phyloP scores from a whole-genome alignment of 768 basidiomycete genomes.

The Pleurotus sapidus region DNA sequence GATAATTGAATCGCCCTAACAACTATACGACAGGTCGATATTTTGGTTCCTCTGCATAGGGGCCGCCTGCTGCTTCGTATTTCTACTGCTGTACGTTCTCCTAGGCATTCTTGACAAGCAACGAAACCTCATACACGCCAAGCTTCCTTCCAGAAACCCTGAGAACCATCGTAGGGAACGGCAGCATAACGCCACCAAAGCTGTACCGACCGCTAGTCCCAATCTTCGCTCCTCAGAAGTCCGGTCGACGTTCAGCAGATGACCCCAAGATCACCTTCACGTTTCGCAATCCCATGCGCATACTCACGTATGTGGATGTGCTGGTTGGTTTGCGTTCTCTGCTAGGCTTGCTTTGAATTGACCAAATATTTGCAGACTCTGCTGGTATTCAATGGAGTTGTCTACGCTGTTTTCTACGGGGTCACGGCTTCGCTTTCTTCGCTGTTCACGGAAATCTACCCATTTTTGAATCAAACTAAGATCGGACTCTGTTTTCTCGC shows the following conservation, averaged over 20 bases:
- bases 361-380: background rate
- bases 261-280: conserved; percentile 30
- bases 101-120: conserved; percentile 12
- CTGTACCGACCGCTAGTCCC: conserved; percentile 56
- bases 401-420: conserved; percentile 57
- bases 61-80: conserved; percentile 39
- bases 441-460: conserved; percentile 55
- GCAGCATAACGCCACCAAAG: conserved; percentile 41
- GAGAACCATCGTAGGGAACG: conserved; percentile 51
- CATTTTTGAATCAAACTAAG: conserved; percentile 56
- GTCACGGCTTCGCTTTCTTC: conserved; percentile 60
- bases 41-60: conserved; percentile 61
- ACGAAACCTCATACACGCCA: conserved; percentile 19
- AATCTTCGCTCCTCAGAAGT: conserved; percentile 28
- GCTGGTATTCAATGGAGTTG: conserved; percentile 39
- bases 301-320: conserved; percentile 56
- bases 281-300: conserved; percentile 51
- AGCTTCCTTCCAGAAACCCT: conserved; percentile 52
- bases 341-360: no score
- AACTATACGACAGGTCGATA: conserved; percentile 37
- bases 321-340: conserved; percentile 28
- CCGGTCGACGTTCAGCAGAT: conserved; percentile 16
- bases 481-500: conserved; percentile 79
- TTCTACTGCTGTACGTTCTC: conserved; percentile 41
- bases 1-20: conserved; percentile 2